Base-by-base conservation (phyloP, 2,329 filamentous ascomycete genomes). In the Aureobasidium sp. region DNA sequence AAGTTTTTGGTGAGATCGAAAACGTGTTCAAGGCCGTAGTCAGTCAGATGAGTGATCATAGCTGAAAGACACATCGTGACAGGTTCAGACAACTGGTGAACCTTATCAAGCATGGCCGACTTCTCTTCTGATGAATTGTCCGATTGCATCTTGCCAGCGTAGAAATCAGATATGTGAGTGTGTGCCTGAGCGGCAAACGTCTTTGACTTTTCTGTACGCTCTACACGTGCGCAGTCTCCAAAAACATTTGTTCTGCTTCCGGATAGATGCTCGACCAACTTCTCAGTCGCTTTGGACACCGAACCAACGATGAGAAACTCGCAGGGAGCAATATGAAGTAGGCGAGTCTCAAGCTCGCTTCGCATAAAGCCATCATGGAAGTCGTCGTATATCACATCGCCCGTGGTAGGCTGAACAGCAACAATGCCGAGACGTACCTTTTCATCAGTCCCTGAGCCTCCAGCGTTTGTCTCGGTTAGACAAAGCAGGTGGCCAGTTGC, bases 341-440 rank as follows among this genome's bases (percentile, higher is more conserved):
- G 78, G n/a, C 94, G 81, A 0, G 94, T 99, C 76, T 99, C 94
- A 37, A 99, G 89, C 72, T 99, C 94, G 68, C 88, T 91, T 53
- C 94, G 83, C 93, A 99, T 96, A 76, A 97, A 97, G 1, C 93
- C 91, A 70, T 99, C 94, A 68, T 97, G 91, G 68, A 99, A 99
- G 63, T 88, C 86, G 70, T 99, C 94, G 69, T 97, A 95, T 61
- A 97, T 88, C 68, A 99, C 91, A 72, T 97, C 93, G 61, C 94
- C 94, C 0, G 94, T 99, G 1, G 91, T 89, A 8, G 94, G 94
- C 69, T 99, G 94, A 5, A 99, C 94, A 32, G 94, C 94, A 25
- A 99, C 81, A 62, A 99, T 85, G 1, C 94, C 94, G 27, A 97
- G 87, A 61, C 94, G 85, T 1, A 97, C 93, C 70, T 90, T 96